Conservation (phyloP, 352 stramenopile genomes). For the Salisapilia sapeloensis region DNA sequence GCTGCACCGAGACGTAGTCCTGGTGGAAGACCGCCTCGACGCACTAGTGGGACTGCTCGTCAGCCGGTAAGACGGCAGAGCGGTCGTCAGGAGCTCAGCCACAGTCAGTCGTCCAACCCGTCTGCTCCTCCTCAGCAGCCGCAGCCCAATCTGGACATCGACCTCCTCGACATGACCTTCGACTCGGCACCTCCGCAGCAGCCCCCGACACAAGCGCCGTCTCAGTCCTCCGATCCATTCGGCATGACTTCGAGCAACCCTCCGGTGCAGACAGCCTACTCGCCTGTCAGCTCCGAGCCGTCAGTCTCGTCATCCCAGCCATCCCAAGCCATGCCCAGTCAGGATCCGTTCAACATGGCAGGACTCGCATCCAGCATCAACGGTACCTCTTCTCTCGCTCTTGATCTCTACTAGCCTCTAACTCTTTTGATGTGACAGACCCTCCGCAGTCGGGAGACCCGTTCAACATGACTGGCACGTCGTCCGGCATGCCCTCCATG, state of each 20-base stretch:
- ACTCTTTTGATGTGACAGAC: slow-evolving; percentile 3
- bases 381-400: slow-evolving; percentile 14
- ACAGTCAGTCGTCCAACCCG: slow-evolving; percentile 11
- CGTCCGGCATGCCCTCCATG: not conserved
- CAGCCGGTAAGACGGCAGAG: slow-evolving; percentile 11
- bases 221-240: slow-evolving; percentile 36
- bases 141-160: slow-evolving; percentile 40
- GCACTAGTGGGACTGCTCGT: slow-evolving; percentile 14
- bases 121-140: slow-evolving; percentile 10
- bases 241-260: slow-evolving; percentile 33
- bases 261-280: slow-evolving; percentile 11
- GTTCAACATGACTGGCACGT: slow-evolving; percentile 5
- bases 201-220: slow-evolving; percentile 8
- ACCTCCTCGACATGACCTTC: slow-evolving; percentile 76
- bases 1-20: slow-evolving; percentile 17
- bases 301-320: slow-evolving; percentile 7
- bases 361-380: slow-evolving; percentile 51
- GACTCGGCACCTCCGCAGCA: slow-evolving; percentile 25
- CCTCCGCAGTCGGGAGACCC: slow-evolving; percentile 1
- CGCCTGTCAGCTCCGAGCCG: slow-evolving; percentile 7
- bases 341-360: slow-evolving; percentile 67
- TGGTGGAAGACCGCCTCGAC: slow-evolving; percentile 11
- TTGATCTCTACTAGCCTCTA: slow-evolving; percentile 1
- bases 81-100: slow-evolving; percentile 14
- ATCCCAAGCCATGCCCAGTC: slow-evolving; percentile 6